Conservation (phyloP, 768 basidiomycete species). For the Tylopilus balloui region DNA sequence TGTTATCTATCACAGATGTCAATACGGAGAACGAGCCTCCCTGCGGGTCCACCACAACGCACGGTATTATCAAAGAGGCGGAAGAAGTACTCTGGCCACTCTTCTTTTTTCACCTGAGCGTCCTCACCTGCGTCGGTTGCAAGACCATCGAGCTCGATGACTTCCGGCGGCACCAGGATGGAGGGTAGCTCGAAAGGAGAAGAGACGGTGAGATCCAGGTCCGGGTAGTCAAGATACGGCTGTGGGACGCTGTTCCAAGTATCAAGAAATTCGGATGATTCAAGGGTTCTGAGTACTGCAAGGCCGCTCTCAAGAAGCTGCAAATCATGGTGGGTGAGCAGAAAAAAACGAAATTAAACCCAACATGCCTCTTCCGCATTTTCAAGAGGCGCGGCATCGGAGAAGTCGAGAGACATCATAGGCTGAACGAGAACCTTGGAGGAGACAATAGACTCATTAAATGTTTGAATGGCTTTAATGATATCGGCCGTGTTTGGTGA, state of each 20-base stretch:
- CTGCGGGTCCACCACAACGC: constrained; percentile 8
- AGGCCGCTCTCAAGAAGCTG: constrained; percentile 78
- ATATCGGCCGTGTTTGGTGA: constrained; percentile 60
- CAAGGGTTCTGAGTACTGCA: constrained; percentile 55
- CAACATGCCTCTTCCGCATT: constrained; percentile 57
- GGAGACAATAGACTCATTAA: constrained; percentile 55
- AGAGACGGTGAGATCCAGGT: constrained; percentile 36
- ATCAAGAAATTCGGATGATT: constrained; percentile 56
- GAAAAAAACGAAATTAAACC: not conserved
- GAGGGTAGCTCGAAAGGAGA: constrained; percentile 66
- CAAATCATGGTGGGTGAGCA: constrained; percentile 1
- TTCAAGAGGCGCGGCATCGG: constrained; percentile 39
- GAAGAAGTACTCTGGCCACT: constrained; percentile 73
- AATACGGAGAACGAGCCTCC: not conserved
- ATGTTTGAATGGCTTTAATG: constrained; percentile 66
- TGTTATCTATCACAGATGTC: constrained; percentile 50
- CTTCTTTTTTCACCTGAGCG: constrained; percentile 71
- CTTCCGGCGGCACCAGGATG: constrained; percentile 83
- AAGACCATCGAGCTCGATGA: constrained; percentile 73
- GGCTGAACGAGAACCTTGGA: constrained; percentile 68
- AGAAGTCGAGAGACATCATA: constrained; percentile 44
- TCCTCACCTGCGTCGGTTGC: constrained; percentile 67
- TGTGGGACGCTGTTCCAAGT: constrained; percentile 55
- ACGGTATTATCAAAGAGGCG: constrained; percentile 61
- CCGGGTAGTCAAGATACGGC: constrained; percentile 53